These are phyloP conservation scores for Cytospora piceicola DNA, from an alignment of 2,329 filamentous ascomycete species.

Conservation along the genomic window DNA sequence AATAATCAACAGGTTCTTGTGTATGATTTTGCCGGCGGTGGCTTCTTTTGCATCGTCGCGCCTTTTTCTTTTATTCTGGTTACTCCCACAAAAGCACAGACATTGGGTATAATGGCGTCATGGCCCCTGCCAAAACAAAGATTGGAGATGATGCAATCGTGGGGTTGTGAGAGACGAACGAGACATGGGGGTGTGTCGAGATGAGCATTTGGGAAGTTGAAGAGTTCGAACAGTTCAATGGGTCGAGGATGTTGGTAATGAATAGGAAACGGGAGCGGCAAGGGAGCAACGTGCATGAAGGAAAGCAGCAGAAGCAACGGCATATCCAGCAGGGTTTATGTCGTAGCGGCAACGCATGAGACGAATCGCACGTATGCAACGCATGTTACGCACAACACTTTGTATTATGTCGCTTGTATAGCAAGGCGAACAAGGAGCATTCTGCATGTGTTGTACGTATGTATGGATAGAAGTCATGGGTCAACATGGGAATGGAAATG, in stretches of 20 bases:
- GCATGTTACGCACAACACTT: slow-evolving; percentile 24
- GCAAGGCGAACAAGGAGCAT: background rate
- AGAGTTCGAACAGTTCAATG: slow-evolving; percentile 5
- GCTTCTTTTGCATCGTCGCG: slow-evolving; percentile 21
- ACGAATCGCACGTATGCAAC: slow-evolving; percentile 26
- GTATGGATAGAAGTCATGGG: slow-evolving; percentile 25
- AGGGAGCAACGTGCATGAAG: slow-evolving; percentile 15
- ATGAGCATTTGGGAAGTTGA: slow-evolving; percentile 8
- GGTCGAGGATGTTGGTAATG: slow-evolving; percentile 17
- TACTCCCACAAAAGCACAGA: slow-evolving; percentile 19
- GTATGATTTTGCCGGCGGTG: slow-evolving; percentile 27
- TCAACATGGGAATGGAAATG: slow-evolving; percentile 25
- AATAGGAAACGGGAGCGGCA: slow-evolving; percentile 3
- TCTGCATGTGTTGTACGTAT: slow-evolving; percentile 26
- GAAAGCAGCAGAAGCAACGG: slow-evolving; percentile 11
- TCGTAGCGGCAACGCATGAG: slow-evolving; percentile 20
- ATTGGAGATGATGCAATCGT: slow-evolving; percentile 4
- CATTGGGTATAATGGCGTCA: slow-evolving; percentile 21
- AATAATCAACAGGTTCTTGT: slow-evolving; percentile 31
- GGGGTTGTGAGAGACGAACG: background rate
- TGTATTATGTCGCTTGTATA: slow-evolving; percentile 24
- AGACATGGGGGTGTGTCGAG: background rate
- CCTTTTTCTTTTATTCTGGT: slow-evolving; percentile 14
- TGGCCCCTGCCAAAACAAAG: slow-evolving; percentile 5
- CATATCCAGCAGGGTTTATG: background rate